These are phyloP conservation scores for Kazachstania sp. DNA, from an alignment of 1,139 yeast genomes.

Conservation along the genomic window DNA sequence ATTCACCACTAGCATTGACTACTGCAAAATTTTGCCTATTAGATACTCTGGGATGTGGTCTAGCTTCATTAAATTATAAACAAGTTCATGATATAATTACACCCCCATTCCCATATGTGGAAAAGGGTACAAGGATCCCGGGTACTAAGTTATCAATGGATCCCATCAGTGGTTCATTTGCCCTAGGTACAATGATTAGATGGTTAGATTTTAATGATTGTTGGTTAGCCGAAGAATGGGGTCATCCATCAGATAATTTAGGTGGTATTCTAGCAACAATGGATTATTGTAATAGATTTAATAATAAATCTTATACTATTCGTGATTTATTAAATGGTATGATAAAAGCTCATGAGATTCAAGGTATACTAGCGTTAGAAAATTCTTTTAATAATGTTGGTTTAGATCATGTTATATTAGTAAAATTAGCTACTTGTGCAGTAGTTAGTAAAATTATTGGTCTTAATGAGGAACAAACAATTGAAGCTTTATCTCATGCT, in stretches of 20 bases:
- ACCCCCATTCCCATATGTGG: slow-evolving; percentile 47
- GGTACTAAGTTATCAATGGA: slow-evolving; percentile 46
- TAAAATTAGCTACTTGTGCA: slow-evolving; percentile 54
- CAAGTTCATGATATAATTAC: slow-evolving; percentile 43
- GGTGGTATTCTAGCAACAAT: slow-evolving; percentile 54
- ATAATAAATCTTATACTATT: slow-evolving; percentile 35
- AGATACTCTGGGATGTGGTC: slow-evolving; percentile 52
- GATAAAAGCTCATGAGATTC: slow-evolving; percentile 57
- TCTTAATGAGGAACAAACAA: slow-evolving; percentile 41
- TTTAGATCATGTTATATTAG: slow-evolving; percentile 50
- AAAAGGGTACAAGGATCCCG: slow-evolving; percentile 45
- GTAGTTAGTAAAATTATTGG: slow-evolving; percentile 49
- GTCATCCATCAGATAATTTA: slow-evolving; percentile 53
- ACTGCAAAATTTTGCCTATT: slow-evolving; percentile 48
- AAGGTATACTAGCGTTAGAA: slow-evolving; percentile 49
- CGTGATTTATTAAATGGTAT: slow-evolving; percentile 44
- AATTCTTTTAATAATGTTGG: slow-evolving; percentile 53
- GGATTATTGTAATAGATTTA: slow-evolving; percentile 42
- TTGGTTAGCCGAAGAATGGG: slow-evolving; percentile 63
- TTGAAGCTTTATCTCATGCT: slow-evolving; percentile 51
- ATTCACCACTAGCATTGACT: slow-evolving; percentile 40
- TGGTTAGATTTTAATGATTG: slow-evolving; percentile 57
- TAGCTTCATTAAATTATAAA: slow-evolving; percentile 48
- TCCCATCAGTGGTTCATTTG: slow-evolving; percentile 52
- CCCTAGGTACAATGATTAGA: slow-evolving; percentile 47